Percentiles rank a stretch among this genome's conserved stretches.
These are phyloP conservation scores for Hypsizygus marmoreus DNA, from an alignment of 768 basidiomycete genomes.

Conservation along the genomic window DNA sequence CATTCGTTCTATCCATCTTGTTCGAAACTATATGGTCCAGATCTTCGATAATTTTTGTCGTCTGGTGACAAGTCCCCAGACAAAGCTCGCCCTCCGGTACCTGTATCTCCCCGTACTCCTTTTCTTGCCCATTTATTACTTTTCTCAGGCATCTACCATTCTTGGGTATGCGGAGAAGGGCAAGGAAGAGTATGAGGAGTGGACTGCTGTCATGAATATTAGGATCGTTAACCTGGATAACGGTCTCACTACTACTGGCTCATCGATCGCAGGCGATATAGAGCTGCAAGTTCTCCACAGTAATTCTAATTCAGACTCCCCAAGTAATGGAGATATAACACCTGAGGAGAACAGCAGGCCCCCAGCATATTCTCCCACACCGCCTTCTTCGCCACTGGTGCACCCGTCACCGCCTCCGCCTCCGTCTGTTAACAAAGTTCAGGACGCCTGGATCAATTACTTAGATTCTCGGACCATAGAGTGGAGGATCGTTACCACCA, in stretches of 20 bases:
- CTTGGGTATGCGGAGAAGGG: slow-evolving; percentile 7
- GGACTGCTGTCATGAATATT: slow-evolving; percentile 8
- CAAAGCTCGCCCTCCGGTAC: slow-evolving; percentile 3
- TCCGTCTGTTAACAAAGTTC: slow-evolving; percentile 4
- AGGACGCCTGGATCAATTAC: slow-evolving; percentile 12
- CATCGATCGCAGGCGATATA: background rate
- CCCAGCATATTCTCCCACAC: slow-evolving; percentile 2
- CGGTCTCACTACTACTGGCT: background rate
- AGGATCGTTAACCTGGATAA: slow-evolving; percentile 9
- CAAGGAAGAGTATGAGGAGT: slow-evolving; percentile 14
- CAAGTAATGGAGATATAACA: background rate
- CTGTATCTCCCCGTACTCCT: slow-evolving; percentile 11
- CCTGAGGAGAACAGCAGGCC: slow-evolving; percentile 7
- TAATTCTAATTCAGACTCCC: background rate
- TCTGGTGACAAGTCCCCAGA: slow-evolving; percentile 2
- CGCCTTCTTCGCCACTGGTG: background rate
- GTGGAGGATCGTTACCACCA: slow-evolving; percentile 15
- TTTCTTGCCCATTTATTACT: slow-evolving; percentile 12
- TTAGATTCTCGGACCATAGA: slow-evolving; percentile 15
- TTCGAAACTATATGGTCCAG: background rate
- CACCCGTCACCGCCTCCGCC: slow-evolving; percentile 1
- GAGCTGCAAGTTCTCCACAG: slow-evolving; percentile 3
- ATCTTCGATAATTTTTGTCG: background rate
- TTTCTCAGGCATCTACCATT: slow-evolving; percentile 10
- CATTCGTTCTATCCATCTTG: background rate